Conservation (phyloP, 352 stramenopile species). For the Pythium phragmitis region DNA sequence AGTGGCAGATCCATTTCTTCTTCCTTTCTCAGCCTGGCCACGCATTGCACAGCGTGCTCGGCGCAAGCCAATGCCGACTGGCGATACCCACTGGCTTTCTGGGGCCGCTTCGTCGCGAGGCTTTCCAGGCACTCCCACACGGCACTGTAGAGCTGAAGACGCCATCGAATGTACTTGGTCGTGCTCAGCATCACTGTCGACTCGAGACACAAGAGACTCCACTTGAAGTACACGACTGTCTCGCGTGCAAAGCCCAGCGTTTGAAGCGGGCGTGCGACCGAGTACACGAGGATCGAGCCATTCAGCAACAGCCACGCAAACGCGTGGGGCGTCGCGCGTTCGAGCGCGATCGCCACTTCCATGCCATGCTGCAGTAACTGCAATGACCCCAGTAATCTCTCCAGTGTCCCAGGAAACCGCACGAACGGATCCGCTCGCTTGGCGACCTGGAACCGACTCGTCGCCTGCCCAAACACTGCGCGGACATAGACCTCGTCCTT, state of each 20-base stretch:
- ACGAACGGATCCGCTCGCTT: constrained; percentile 38
- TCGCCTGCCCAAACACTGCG: constrained; percentile 44
- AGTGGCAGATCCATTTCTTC: constrained; percentile 75
- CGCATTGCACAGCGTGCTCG: constrained; percentile 35
- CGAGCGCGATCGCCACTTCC: constrained; percentile 38
- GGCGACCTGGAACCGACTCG: constrained; percentile 41
- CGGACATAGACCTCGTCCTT: constrained; percentile 34
- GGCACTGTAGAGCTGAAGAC: constrained; percentile 47
- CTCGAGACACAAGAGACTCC: constrained; percentile 52
- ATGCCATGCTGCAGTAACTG: constrained; percentile 43
- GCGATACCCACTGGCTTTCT: constrained; percentile 17
- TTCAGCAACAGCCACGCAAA: constrained; percentile 70
- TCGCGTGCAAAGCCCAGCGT: constrained; percentile 48
- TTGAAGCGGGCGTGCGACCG: constrained; percentile 46
- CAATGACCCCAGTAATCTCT: constrained; percentile 44
- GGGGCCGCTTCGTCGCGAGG: constrained; percentile 38
- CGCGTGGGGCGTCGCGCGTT: constrained; percentile 28
- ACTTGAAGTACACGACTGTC: constrained; percentile 66
- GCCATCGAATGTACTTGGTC: constrained; percentile 66
- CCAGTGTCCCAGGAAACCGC: constrained; percentile 44
- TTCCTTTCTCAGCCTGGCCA: constrained; percentile 60
- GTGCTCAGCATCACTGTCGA: constrained; percentile 55
- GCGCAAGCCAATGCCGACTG: constrained; percentile 48
- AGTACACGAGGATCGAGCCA: constrained; percentile 57
- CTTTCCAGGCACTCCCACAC: constrained; percentile 63